These are phyloP conservation scores for Clavaria fumosa DNA, from an alignment of 768 basidiomycete genomes.

Conservation along the genomic window DNA sequence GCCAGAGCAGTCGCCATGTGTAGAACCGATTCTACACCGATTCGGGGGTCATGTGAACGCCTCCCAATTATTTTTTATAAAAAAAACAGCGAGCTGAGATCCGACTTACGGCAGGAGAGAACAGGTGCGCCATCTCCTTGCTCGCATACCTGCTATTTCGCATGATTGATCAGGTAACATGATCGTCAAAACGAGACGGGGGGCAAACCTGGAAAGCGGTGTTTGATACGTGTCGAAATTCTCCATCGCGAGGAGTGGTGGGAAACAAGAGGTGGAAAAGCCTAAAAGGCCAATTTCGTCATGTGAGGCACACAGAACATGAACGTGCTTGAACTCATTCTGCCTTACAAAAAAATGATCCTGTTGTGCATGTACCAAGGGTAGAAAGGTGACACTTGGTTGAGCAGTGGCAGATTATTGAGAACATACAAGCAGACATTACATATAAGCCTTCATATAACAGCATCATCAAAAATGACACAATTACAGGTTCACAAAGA, in stretches of 20 bases:
- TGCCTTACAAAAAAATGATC: no score
- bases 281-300: no score
- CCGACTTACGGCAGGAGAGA: constrained; percentile 72
- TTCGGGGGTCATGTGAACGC: neutral
- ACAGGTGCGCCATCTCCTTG: constrained; percentile 95
- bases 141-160: constrained; percentile 83
- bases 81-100: neutral
- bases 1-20: constrained; percentile 93
- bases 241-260: constrained; percentile 37
- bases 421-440: no score
- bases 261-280: no score
- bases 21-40: constrained; percentile 69
- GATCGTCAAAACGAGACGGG: neutral
- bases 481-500: no score
- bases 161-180: neutral
- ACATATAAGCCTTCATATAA: no score
- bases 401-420: no score
- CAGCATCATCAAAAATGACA: no score
- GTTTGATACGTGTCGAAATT: constrained; percentile 63
- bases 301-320: no score
- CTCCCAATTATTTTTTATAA: neutral
- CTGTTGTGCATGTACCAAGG: no score
- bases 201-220: constrained; percentile 57
- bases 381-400: no score
- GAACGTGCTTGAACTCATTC: no score